Conservation (phyloP, 202 grass and related monocot genomes). For the Miscanthus sacchariflorus region DNA sequence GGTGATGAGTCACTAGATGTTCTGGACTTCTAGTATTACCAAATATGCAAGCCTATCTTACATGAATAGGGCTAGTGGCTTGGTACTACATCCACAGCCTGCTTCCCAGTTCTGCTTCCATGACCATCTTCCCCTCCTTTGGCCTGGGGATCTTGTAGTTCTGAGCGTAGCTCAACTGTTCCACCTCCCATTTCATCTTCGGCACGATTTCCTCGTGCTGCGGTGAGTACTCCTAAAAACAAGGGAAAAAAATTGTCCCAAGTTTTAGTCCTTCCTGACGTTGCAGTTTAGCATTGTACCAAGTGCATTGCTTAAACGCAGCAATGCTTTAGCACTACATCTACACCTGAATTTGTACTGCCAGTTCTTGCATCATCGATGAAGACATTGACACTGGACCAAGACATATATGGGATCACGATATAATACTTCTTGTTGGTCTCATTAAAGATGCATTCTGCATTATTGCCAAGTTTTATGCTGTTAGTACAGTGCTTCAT, state of each 20-base stretch:
- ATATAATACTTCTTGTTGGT: not conserved
- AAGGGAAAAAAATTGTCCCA: not conserved
- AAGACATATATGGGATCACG: conserved; percentile 19
- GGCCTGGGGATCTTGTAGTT: conserved; percentile 53
- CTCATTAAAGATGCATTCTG: conserved; percentile 1
- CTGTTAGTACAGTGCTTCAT: not conserved
- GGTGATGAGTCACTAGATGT: not conserved
- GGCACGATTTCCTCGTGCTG: conserved; percentile 59
- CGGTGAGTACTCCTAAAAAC: conserved; percentile 59
- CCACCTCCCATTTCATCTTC: conserved; percentile 66
- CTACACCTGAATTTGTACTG: conserved; percentile 8
- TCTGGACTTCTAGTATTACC: not conserved
- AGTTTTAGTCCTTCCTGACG: not conserved
- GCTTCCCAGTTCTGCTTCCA: conserved; percentile 29
- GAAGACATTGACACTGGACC: conserved; percentile 10
- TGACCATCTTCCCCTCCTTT: conserved; percentile 35
- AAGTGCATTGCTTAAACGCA: conserved; percentile 10
- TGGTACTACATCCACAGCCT: conserved; percentile 41
- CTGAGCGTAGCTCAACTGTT: conserved; percentile 34
- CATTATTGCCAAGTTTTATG: conserved; percentile 1
- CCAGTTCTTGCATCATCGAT: conserved; percentile 8
- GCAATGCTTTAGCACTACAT: not conserved
- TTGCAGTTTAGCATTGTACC: conserved; percentile 8
- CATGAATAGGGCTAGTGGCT: not conserved
- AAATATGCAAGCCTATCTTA: conserved; percentile 27